Conservation (phyloP, 2,329 filamentous ascomycete species). For the Fusarium chuoi region DNA sequence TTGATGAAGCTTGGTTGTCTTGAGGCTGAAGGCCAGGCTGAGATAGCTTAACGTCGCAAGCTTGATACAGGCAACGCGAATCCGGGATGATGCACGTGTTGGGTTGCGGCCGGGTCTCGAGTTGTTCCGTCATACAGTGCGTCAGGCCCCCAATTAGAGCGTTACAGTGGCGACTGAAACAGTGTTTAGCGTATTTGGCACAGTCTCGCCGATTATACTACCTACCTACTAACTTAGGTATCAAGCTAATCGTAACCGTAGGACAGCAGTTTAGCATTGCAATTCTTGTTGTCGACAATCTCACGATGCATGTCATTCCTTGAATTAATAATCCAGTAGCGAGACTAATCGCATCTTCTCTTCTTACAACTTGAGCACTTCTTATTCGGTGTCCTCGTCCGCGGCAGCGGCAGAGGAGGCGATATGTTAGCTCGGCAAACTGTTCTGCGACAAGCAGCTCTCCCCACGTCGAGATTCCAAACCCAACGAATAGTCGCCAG, state of each 20-base stretch:
- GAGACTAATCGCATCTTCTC: conserved; percentile 2
- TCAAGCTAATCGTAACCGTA: not conserved
- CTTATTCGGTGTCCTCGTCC: not conserved
- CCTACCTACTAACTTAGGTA: not conserved
- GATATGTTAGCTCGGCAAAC: conserved; percentile 42
- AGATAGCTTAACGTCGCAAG: conserved; percentile 49
- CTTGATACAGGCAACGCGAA: conserved; percentile 37
- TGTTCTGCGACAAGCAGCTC: conserved; percentile 37
- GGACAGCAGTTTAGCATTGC: conserved; percentile 12
- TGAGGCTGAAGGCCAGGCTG: conserved; percentile 39
- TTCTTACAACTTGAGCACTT: not conserved
- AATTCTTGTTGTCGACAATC: conserved; percentile 21
- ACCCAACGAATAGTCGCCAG: conserved; percentile 37
- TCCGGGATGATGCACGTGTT: conserved; percentile 43
- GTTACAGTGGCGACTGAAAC: not conserved
- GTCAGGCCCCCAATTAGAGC: not conserved
- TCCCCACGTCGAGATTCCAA: conserved; percentile 25
- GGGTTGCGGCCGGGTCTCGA: conserved; percentile 36
- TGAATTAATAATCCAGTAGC: conserved; percentile 5
- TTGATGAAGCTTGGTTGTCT: conserved; percentile 47
- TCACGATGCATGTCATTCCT: conserved; percentile 34
- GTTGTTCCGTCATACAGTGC: conserved; percentile 48
- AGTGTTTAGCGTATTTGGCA: not conserved
- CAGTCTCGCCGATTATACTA: not conserved
- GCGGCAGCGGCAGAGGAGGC: conserved; percentile 4